These are phyloP conservation scores for Clavaria fumosa DNA, from an alignment of 768 basidiomycete genomes.

Conservation along the genomic window DNA sequence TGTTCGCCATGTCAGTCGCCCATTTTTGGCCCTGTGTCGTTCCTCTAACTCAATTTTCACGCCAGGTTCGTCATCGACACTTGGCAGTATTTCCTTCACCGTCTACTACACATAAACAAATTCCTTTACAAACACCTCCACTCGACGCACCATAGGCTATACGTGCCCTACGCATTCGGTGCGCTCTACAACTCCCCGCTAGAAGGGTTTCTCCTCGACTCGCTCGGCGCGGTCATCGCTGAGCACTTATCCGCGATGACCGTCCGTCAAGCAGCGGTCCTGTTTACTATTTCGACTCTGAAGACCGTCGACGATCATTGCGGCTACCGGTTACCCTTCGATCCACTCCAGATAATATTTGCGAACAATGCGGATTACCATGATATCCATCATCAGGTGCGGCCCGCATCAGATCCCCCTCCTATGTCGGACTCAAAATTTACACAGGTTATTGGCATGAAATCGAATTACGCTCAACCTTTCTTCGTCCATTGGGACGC, in stretches of 20 bases:
- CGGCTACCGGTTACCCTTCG: constrained; percentile 80
- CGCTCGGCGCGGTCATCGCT: constrained; percentile 63
- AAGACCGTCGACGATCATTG: constrained; percentile 97
- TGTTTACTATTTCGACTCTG: constrained; percentile 71
- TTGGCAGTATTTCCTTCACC: constrained; percentile 96
- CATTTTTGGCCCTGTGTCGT: background rate
- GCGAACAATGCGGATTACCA: constrained; percentile 93
- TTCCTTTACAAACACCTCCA: constrained; percentile 87
- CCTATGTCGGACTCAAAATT: constrained; percentile 3
- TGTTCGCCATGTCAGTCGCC: constrained; percentile 68
- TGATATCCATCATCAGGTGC: constrained; percentile 92
- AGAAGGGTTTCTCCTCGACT: constrained; percentile 86
- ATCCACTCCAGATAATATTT: constrained; percentile 77
- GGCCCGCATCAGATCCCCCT: constrained; percentile 5
- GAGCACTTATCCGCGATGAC: constrained; percentile 54
- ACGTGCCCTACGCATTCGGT: constrained; percentile 94
- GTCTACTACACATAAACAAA: constrained; percentile 78
- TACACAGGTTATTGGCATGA: constrained; percentile 61
- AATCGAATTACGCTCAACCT: constrained; percentile 90
- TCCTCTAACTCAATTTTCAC: constrained; percentile 1
- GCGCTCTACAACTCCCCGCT: constrained; percentile 95
- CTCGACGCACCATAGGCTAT: constrained; percentile 88
- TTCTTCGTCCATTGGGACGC: constrained; percentile 94
- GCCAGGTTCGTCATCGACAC: constrained; percentile 85
- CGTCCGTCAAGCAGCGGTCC: constrained; percentile 66